Conservation (phyloP, 1,284 basidiomycete species). For the Laetiporus sulphureus region DNA sequence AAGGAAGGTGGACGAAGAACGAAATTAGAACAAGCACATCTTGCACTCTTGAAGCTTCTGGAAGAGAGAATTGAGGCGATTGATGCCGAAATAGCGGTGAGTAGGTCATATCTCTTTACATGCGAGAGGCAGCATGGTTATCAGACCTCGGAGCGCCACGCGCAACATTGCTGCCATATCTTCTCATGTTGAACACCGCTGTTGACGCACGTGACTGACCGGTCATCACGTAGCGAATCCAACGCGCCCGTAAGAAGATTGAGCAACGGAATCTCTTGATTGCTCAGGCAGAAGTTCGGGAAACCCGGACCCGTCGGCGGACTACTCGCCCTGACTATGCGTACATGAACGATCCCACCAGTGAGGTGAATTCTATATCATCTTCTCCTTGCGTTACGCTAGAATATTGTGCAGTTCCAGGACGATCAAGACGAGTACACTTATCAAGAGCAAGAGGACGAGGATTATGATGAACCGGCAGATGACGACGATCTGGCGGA, state of each 20-base stretch:
- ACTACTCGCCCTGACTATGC: conserved; percentile 72
- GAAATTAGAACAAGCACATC: conserved; percentile 51
- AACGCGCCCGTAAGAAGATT: conserved; percentile 57
- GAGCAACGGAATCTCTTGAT: conserved; percentile 58
- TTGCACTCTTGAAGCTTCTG: conserved; percentile 51
- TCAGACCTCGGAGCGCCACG: too few relatives aligned
- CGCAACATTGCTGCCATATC: too few relatives aligned
- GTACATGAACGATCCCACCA: conserved; percentile 57
- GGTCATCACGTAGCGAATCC: conserved; percentile 48
- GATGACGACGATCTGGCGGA: conserved; percentile 41
- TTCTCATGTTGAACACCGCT: too few relatives aligned
- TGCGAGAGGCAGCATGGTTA: too few relatives aligned
- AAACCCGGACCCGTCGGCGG: conserved; percentile 67
- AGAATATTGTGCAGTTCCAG: conserved; percentile 23
- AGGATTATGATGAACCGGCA: conserved; percentile 52
- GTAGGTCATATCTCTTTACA: conserved; percentile 28
- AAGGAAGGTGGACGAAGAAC: conserved; percentile 42
- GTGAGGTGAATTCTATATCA: conserved; percentile 43
- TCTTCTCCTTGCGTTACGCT: too few relatives aligned
- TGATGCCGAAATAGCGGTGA: conserved; percentile 62
- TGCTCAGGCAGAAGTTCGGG: conserved; percentile 68
- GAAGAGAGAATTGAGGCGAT: conserved; percentile 58
- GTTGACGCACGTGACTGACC: conserved; percentile 18
- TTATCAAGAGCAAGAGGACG: conserved; percentile 58
- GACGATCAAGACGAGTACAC: conserved; percentile 52